phyloP scores from a whole-genome alignment of 805 yeast genomes.

The Nakazawaea siamensis region DNA sequence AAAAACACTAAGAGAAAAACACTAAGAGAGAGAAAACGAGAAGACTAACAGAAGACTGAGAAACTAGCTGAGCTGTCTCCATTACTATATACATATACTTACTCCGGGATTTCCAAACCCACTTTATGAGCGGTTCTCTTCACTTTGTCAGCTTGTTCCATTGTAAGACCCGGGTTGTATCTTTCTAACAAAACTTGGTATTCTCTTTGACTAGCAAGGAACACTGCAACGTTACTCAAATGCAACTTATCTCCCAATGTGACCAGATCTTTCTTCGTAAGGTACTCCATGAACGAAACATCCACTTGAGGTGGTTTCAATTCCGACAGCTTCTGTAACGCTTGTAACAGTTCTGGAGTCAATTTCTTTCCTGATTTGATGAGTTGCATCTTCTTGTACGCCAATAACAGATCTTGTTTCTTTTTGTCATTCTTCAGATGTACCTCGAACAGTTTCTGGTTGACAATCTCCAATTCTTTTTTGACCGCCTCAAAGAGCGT shows the following conservation, averaged over 20 bases:
- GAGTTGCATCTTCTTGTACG: slow-evolving; percentile 39
- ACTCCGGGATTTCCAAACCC: slow-evolving; percentile 67
- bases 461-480: slow-evolving; percentile 30
- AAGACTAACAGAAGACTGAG: neutral
- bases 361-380: slow-evolving; percentile 28
- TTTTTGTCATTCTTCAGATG: slow-evolving; percentile 32
- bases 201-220: slow-evolving; percentile 62
- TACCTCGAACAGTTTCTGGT: slow-evolving; percentile 26
- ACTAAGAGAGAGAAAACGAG: neutral
- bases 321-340: slow-evolving; percentile 23
- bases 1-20: too few species aligned
- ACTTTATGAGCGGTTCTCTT: slow-evolving; percentile 78
- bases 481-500: neutral
- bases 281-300: slow-evolving; percentile 16
- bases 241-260: slow-evolving; percentile 25
- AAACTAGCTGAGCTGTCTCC: neutral
- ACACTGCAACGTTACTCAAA: slow-evolving; percentile 51
- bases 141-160: slow-evolving; percentile 73
- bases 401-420: slow-evolving; percentile 36
- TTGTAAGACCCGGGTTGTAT: slow-evolving; percentile 77
- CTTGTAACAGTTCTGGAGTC: slow-evolving; percentile 22
- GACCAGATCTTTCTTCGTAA: slow-evolving; percentile 17
- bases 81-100: slow-evolving; percentile 5
- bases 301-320: slow-evolving; percentile 23
- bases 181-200: slow-evolving; percentile 75